These are phyloP conservation scores for Lagenidium giganteum DNA, from an alignment of 352 stramenopile genomes.

Conservation along the genomic window DNA sequence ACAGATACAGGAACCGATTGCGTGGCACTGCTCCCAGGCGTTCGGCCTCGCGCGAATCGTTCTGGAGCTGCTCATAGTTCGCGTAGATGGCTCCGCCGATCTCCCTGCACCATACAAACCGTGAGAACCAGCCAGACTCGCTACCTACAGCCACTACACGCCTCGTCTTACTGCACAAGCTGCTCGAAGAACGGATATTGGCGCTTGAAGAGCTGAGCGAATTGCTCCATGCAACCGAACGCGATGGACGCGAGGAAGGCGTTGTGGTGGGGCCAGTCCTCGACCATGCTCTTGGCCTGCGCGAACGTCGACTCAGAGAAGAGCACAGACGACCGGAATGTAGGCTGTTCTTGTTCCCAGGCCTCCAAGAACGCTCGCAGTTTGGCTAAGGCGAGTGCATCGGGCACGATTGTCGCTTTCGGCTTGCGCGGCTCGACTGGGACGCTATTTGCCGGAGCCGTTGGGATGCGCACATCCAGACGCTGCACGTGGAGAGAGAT, in stretches of 20 bases:
- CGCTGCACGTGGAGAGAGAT: conserved; percentile 7
- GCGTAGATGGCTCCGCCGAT: not conserved
- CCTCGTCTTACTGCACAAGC: conserved; percentile 17
- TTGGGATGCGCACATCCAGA: not conserved
- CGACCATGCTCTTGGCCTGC: conserved; percentile 39
- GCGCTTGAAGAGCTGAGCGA: conserved; percentile 28
- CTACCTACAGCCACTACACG: conserved; percentile 2
- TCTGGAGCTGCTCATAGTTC: not conserved
- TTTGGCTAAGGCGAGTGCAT: conserved; percentile 19
- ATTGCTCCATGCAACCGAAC: conserved; percentile 44
- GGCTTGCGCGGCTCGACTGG: not conserved
- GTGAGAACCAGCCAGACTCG: conserved; percentile 8
- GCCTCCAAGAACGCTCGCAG: conserved; percentile 42
- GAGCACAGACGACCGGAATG: conserved; percentile 50
- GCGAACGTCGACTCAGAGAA: conserved; percentile 60
- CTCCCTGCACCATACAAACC: conserved; percentile 4
- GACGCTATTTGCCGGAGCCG: not conserved
- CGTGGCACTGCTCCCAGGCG: too few species aligned
- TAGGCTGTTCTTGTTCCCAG: conserved; percentile 38
- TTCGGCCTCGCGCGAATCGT: too few species aligned
- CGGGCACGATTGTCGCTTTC: not conserved
- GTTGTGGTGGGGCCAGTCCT: conserved; percentile 41
- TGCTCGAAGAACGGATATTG: conserved; percentile 46
- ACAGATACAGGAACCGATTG: conserved; percentile 32
- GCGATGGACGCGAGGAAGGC: conserved; percentile 45